Conservation (phyloP, 1,139 yeast species). For the Sugiyamaella novakii region DNA sequence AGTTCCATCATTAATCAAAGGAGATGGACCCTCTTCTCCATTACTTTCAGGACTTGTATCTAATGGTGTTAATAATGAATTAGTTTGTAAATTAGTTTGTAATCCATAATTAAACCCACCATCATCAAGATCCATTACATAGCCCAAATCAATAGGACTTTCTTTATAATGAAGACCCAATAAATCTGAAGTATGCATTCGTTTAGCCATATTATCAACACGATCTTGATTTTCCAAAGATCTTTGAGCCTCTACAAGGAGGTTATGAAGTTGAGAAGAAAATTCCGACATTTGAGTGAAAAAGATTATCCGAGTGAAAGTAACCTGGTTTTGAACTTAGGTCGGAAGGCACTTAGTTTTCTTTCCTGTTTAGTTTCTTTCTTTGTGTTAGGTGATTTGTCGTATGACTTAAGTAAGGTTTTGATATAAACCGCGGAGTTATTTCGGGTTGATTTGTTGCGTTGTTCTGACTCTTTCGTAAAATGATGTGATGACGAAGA, state of each 20-base stretch:
- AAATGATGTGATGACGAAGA: too few relatives aligned
- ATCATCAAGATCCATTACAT: slow-evolving; percentile 19
- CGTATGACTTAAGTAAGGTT: too few relatives aligned
- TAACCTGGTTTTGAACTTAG: not conserved
- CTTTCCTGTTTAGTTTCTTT: too few relatives aligned
- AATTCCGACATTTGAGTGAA: slow-evolving; percentile 9
- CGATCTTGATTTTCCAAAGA: slow-evolving; percentile 29
- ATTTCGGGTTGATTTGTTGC: too few relatives aligned
- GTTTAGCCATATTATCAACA: slow-evolving; percentile 31
- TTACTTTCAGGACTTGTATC: slow-evolving; percentile 31
- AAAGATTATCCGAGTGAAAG: not conserved
- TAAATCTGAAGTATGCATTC: slow-evolving; percentile 28
- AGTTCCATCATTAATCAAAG: slow-evolving; percentile 16
- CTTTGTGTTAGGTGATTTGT: too few relatives aligned
- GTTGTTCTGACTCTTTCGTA: too few relatives aligned
- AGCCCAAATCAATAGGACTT: slow-evolving; percentile 19
- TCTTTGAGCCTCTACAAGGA: slow-evolving; percentile 35
- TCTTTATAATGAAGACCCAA: slow-evolving; percentile 14
- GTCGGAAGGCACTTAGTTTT: too few relatives aligned
- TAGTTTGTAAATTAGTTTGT: slow-evolving; percentile 12
- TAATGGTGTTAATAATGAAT: slow-evolving; percentile 28
- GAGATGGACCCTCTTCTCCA: slow-evolving; percentile 23
- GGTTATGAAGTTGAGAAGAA: slow-evolving; percentile 17
- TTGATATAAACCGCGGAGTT: too few relatives aligned
- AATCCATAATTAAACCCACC: slow-evolving; percentile 6